Base-by-base conservation (phyloP, 345 rosid genomes). In the Dimocarpus longan region DNA sequence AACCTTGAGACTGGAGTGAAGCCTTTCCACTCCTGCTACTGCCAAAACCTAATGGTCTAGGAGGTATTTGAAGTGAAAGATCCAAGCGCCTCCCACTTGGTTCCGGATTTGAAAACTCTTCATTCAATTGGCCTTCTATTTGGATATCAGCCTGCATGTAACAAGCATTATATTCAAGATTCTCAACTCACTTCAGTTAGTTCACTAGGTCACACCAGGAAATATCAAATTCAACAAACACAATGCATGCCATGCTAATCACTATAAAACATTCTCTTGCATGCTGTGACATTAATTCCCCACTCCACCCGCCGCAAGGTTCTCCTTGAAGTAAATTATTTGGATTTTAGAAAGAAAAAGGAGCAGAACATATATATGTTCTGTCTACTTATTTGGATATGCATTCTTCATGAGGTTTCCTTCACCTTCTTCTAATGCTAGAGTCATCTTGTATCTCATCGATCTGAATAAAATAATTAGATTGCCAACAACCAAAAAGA, bases 21-120 rank as follows among this genome's bases (percentile, higher is more conserved):
- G 88, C 87, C 83, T 87, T 91, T 73, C 91, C 86, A 77, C 67
- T 84, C 28, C 86, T 71, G 70, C 82, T 78, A 80, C 83, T 68
- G 68, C 85, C 83, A 66, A 95, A 88, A 76, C 89, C 89, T 71
- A 68, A 22, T n/a, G 91, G 80, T 76, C 84, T 87, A 64, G 93
- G 91, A 0, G 98, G 97, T 71, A 93, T 88, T 81, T 89, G 92
- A 75, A 95, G 93, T 21, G 92, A 93, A 85, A 95, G 97, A 91
- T 89, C 90, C 32, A 60, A 66, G n/a, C 82, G 90, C 70, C 85
- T 85, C 68, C 75, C 90, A 70, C 85, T 87, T 5, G 90, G 73
- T 80, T 76, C 91, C 11, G 89, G 84, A 67, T 80, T 88, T 15
- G 84, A 78, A 66, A 79, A 79, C 80, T 81, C 87, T 24, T 81